Evolutionary conservation across 345 rosid species (phyloP), one percentile per base, ranked within the genome.

Genomic region (Brassica rapa): DNA sequence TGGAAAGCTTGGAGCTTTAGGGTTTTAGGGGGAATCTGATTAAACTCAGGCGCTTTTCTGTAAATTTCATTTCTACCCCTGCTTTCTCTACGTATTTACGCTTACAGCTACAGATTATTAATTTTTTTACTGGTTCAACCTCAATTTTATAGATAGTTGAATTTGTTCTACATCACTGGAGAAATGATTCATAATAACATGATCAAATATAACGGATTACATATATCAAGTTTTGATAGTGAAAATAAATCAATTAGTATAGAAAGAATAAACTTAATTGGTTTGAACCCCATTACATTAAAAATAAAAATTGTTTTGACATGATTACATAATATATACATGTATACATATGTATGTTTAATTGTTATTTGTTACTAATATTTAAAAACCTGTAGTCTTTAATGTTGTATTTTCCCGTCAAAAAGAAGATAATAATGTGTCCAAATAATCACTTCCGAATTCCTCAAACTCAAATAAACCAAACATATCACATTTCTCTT

Each of bases 371-470:
- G 19, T 16, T 37, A 29, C 63, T 23, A 27, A 25, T 57, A 41
- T 14, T 29, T 41, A 46, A 33, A 24, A 21, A 53, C 2, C 12
- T 1, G 33, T 63, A 29, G 23, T 57, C 4, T 41, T 25, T 24
- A 37, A 23, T 73, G 14, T 27, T 41, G 35, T 59, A 9, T 59
- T 49, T 41, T 72, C 15, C 49, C 15, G 64, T 86, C 82, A 93
- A 5, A 82, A 85, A n/a, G 89, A 88, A 43, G 91, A 82, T 51
- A 90, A 74, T 74, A 91, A 77, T 68, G 76, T 87, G 14, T 91
- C 91, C 83, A 91, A 76, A 75, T 81, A 91, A 72, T 90, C 97
- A 83, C 82, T 86, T 11, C 97, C 98, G 70, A 93, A 46, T 55
- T 91, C 94, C 83, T 87, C 84, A 70, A 93, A 85, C 77, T 85